Evolutionary conservation across 1,284 basidiomycete species (phyloP), one percentile per base, ranked within the genome.

Genomic region (Fereydounia khargensis): DNA sequence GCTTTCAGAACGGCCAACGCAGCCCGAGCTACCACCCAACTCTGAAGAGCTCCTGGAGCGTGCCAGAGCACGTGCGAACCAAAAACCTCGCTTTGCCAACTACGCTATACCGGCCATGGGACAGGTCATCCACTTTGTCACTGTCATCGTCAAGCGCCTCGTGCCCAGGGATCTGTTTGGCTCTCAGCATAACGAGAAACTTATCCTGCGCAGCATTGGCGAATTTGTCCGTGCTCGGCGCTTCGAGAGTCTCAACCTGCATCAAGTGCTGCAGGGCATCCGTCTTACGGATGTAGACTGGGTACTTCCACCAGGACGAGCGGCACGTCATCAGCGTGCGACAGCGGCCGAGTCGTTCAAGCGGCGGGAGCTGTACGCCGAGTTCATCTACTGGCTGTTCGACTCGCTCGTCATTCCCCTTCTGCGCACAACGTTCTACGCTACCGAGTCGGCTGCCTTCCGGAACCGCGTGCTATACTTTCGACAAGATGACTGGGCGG

Each of bases 361-460:
- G 71, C 82, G 88, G 8, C 80, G 82, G n/a, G 82, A 88, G 67
- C 77, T 97, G 10, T 73, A 91, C 0, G 83, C 88, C 66, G 89
- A 94, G 45, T 88, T 94, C 64, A 52, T 97, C 6, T 88, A 85
- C 72, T 99, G 92, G 92, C 85, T 92, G 52, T 90, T 96, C 55
- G 88, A 92, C 65, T 85, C 84, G 0, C 88, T 92, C 68, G 71
- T 98, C 6, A 78, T 89, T 3, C 84, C 87, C 0, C 78, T 98
- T 3, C 76, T 98, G 11, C 85, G 84, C 88, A 90, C 89, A 0
- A 86, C 86, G 0, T 99, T 97, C 78, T 97, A 96, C 74, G 82
- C 89, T 31, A 98, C 95, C 0, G 91, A 98, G 63, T 90, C 92
- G 0, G 85, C 87, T 5, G 86, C 86, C 2, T 91, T 87, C 60